Base-by-base conservation (phyloP, 2,329 filamentous ascomycete genomes). In the Fusarium dlaminii region DNA sequence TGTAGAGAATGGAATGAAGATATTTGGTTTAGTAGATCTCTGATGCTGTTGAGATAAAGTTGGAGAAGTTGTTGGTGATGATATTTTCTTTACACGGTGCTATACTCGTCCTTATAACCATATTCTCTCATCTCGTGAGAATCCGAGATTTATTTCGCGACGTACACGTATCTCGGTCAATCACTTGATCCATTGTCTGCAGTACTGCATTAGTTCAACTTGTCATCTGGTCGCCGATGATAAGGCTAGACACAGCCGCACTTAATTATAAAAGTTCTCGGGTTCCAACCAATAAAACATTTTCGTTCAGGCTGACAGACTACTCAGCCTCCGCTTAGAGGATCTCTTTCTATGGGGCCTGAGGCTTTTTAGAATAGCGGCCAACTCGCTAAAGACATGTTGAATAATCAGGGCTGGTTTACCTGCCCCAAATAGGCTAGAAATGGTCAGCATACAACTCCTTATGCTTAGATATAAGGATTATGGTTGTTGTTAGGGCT, bases 401-500 rank as follows among this genome's bases (percentile, higher is more conserved):
- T 43, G 15, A 15, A 37, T 27, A 20, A 18, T 27, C 37, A 63
- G 45, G 37, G 37, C 57, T 42, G 27, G 45, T 34, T 20, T 11
- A 6, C 9, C 7, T n/a, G 11, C 14, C 36, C 58, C 6, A 10
- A 55, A 8, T 1, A 29, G 46, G 29, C n/a, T 55, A 60, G 29
- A 11, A 40, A 6, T 1, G 3, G 36, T 17, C 27, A 54, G n/a
- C 29, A 22, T 54, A 8, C 0, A 54, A 63, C 18, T 63, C 24
- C 32, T 34, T 45, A 40, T 34, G 39, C n/a, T 27, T n/a, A n/a
- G 24, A 17, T n/a, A 34, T 20, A 27, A 34, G 39, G 39, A 63
- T 63, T 32, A n/a, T 18, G 34, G 15, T 55, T 40, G 20, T 18
- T 36, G 29, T 45, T 67, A 61, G 27, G 52, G 65, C 52, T 60